Evolutionary conservation across 2,329 filamentous ascomycete species (phyloP), one percentile per base, ranked within the genome.

Genomic region (Chrysosphaeria jannelii): DNA sequence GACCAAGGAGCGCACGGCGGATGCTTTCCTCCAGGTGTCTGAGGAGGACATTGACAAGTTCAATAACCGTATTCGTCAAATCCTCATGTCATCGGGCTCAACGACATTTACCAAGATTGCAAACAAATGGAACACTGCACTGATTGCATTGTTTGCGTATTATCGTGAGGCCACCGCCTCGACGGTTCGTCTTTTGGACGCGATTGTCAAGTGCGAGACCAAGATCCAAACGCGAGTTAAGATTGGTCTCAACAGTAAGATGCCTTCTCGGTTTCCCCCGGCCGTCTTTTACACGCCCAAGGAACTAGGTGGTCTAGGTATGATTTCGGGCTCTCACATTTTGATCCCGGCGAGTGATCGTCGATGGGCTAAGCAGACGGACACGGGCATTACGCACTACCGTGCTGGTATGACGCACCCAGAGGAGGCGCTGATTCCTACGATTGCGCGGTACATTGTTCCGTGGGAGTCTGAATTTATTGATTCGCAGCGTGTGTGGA

Each of bases 21-120:
- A 93, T 44, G 85, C 88, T 7, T 97, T 97, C 57, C 49, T 97
- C 25, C 81, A 93, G 38, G 85, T 97, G 12, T 93, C 85, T 0
- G 81, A 93, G 38, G 85, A 93, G 39, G 85, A 97, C 38, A 81
- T 97, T 23, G 71, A 81, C 33, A 93, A 93, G 45, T 97, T 97
- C 55, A 97, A 97, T 47, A 97, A 97, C 44, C 68, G 88, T 20
- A 97, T 97, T 38, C 66, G 85, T 28, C 85, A 97, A 39, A 97
- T 97, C 40, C 56, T 97, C 27, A 97, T 97, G 85, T 93, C 81
- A 8, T 93, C 85, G 28, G 88, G 85, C n/a, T 90, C 76, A 5
- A 97, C 85, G 0, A 97, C 85, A 0, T 97, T 97, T 48, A 97
- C 85, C 21, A 97, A 97, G 57, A 97, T 97, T 38, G 85, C 88